Conservation (phyloP, 768 basidiomycete genomes). For the Kwoniella europaea region DNA sequence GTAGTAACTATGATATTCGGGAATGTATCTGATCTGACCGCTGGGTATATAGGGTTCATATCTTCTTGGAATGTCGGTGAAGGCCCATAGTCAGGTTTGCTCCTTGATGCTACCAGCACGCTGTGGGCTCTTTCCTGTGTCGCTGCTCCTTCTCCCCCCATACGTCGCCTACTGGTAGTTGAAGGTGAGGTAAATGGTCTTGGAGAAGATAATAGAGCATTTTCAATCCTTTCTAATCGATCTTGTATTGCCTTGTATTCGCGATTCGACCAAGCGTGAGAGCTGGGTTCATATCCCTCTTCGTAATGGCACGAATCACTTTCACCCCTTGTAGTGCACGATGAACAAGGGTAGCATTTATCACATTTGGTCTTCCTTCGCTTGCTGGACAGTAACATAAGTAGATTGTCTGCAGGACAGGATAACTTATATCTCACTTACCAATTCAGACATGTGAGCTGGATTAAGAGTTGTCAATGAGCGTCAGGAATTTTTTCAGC, state of each 20-base stretch:
- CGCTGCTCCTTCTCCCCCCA: background rate
- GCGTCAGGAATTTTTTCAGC: background rate
- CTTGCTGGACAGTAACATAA: background rate
- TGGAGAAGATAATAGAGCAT: background rate
- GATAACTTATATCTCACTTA: background rate
- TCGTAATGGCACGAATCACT: constrained; percentile 5
- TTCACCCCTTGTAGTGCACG: constrained; percentile 12
- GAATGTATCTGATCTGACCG: background rate
- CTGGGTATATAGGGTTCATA: background rate
- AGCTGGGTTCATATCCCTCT: constrained; percentile 10
- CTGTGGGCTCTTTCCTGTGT: constrained; percentile 11
- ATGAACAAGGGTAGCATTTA: constrained; percentile 14
- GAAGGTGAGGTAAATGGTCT: background rate
- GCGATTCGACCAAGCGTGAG: background rate
- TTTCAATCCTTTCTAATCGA: constrained; percentile 8
- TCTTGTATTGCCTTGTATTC: background rate
- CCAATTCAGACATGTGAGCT: constrained; percentile 22
- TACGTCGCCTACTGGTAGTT: background rate
- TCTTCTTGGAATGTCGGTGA: background rate
- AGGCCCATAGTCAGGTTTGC: background rate
- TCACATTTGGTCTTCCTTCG: constrained; percentile 18
- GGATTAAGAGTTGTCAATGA: background rate
- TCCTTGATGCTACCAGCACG: constrained; percentile 1
- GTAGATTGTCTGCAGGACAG: background rate
- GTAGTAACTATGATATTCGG: constrained; percentile 11